A percentile compares a stretch with the other conserved stretches of the same genome.
phyloP scores from a whole-genome alignment of 106 monocot species.

The Iris macrosiphon region DNA sequence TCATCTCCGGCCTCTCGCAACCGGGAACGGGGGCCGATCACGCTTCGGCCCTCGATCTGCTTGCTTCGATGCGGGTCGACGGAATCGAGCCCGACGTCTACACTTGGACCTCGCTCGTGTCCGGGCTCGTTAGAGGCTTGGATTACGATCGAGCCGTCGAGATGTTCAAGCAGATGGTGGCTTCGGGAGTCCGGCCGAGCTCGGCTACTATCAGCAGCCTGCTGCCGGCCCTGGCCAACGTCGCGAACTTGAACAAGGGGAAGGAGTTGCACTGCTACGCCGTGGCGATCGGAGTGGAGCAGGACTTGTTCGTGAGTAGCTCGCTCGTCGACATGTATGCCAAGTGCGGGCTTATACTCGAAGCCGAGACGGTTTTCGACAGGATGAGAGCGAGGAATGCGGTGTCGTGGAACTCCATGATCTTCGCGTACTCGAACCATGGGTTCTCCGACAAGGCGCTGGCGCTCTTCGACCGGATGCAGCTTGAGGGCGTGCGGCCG shows the following conservation, averaged over 20 bases:
- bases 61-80: constrained; percentile 17
- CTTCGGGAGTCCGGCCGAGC: constrained; percentile 25
- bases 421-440: constrained; percentile 42
- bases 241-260: constrained; percentile 26
- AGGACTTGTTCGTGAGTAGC: constrained; percentile 32
- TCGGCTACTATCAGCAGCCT: constrained; percentile 40
- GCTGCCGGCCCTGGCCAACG: constrained; percentile 45
- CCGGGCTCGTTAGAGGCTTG: constrained; percentile 34
- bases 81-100: constrained; percentile 42
- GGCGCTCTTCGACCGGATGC: constrained; percentile 31
- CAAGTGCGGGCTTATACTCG: constrained; percentile 43
- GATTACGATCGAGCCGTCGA: constrained; percentile 23
- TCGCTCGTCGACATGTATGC: constrained; percentile 57
- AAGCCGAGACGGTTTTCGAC: constrained; percentile 29
- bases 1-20: constrained; percentile 43
- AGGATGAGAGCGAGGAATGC: constrained; percentile 26
- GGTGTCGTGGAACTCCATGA: constrained; percentile 53
- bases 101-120: constrained; percentile 53
- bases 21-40: constrained; percentile 17
- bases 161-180: constrained; percentile 39
- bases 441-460: constrained; percentile 33
- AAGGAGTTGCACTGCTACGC: constrained; percentile 41
- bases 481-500: constrained; percentile 4
- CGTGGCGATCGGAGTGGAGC: constrained; percentile 14
- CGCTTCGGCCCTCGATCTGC: constrained; percentile 22